Percentiles rank a stretch among this genome's conserved stretches.
phyloP scores from a whole-genome alignment of 2,329 filamentous ascomycete species.

The Aaosphaeria arxii region DNA sequence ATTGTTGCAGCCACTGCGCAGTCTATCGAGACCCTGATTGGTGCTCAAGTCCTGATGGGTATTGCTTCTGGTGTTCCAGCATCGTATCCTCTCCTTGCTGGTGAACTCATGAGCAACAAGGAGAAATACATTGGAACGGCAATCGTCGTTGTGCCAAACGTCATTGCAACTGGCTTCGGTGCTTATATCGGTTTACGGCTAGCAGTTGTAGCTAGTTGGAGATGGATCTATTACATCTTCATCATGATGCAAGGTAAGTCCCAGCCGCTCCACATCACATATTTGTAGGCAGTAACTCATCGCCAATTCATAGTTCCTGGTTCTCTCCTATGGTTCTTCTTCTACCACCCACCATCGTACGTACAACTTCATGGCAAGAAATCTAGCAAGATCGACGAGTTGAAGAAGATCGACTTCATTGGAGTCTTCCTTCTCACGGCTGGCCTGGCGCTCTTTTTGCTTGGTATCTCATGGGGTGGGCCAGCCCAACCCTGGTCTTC shows the following conservation, averaged over 20 bases:
- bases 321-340: constrained; percentile 40
- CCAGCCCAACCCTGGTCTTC: constrained; percentile 6
- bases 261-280: neutral
- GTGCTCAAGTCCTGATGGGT: constrained; percentile 8
- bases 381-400: constrained; percentile 14
- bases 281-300: constrained; percentile 3
- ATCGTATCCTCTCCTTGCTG: constrained; percentile 14
- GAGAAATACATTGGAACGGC: constrained; percentile 16
- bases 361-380: constrained; percentile 35
- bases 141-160: constrained; percentile 12
- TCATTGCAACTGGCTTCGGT: constrained; percentile 40
- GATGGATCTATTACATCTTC: constrained; percentile 50
- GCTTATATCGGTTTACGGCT: constrained; percentile 45
- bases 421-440: constrained; percentile 43
- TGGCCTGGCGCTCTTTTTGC: constrained; percentile 41
- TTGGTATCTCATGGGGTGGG: constrained; percentile 46
- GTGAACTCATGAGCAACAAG: constrained; percentile 29
- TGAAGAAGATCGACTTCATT: constrained; percentile 40
- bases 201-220: constrained; percentile 35
- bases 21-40: constrained; percentile 5
- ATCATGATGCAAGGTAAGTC: constrained; percentile 36
- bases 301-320: constrained; percentile 32
- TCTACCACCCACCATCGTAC: constrained; percentile 46
- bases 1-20: constrained; percentile 7
- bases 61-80: constrained; percentile 9